A percentile compares a stretch with the other conserved stretches of the same genome.
These are phyloP conservation scores for Chalaropsis ovoidea DNA, from an alignment of 2,329 filamentous ascomycete genomes.

Conservation along the genomic window DNA sequence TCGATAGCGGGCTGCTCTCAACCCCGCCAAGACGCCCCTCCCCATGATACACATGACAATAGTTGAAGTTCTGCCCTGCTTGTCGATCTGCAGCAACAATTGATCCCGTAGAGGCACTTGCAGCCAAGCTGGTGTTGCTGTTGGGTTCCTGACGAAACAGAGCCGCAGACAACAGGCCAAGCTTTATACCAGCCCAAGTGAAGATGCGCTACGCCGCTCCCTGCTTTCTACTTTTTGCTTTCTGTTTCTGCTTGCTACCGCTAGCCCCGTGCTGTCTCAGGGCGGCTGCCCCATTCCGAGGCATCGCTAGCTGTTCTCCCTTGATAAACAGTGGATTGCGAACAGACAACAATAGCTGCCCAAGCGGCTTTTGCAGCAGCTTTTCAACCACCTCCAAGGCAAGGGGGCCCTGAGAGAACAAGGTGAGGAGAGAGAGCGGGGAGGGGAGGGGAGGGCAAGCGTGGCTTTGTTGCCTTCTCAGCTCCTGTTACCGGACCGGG, in stretches of 20 bases:
- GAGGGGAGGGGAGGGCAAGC: background rate
- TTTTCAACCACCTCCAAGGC: background rate
- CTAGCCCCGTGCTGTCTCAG: background rate
- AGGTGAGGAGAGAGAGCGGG: background rate
- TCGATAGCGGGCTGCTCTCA: background rate
- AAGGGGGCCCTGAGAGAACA: constrained; percentile 1
- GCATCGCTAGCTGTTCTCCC: background rate
- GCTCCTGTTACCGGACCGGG: background rate
- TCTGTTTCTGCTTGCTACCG: background rate
- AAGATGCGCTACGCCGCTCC: background rate
- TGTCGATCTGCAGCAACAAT: constrained; percentile 4
- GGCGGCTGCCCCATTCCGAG: constrained; percentile 2
- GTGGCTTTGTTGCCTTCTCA: background rate
- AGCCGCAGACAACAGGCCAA: background rate
- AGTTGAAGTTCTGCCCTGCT: background rate
- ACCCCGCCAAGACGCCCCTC: background rate
- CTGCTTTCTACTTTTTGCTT: no score
- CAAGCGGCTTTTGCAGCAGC: background rate
- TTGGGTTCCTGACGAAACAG: constrained; percentile 9
- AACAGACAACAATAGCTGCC: constrained; percentile 8
- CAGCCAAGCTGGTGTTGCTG: background rate
- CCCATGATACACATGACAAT: background rate
- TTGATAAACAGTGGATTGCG: background rate
- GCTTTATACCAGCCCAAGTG: background rate
- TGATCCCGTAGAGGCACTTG: background rate